Evolutionary conservation across 768 basidiomycete genomes (phyloP).

Genomic region (Leucosporidium yakuticum): DNA sequence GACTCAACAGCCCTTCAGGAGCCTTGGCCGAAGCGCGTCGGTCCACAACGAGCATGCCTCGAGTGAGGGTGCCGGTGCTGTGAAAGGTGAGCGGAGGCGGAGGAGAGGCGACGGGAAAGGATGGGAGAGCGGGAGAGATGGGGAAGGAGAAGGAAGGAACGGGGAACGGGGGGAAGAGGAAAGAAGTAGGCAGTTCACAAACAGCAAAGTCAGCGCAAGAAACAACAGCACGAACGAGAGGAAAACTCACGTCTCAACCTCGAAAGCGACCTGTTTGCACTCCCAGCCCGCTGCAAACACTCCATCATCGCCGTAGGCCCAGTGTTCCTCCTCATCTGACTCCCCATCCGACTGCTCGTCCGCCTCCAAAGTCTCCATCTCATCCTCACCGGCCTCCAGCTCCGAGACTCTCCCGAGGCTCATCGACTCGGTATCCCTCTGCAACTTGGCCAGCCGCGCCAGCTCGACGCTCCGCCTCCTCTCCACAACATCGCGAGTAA

Average conservation of each 20-base stretch:
- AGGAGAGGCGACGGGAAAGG: no score
- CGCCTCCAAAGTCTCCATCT: background rate
- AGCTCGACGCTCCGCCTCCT: background rate
- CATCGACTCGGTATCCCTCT: no score
- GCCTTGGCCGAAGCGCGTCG: constrained; percentile 8
- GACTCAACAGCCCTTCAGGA: background rate
- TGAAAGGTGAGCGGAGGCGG: background rate
- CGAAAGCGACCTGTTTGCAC: constrained; percentile 33
- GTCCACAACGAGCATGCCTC: constrained; percentile 31
- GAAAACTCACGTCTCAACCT: constrained; percentile 28
- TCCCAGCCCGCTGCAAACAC: constrained; percentile 37
- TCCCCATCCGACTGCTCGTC: background rate
- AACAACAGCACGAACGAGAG: accelerated
- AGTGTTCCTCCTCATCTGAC: background rate
- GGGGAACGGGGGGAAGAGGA: no score
- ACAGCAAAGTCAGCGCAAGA: background rate
- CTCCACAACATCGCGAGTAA: background rate
- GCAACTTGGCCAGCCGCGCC: no score
- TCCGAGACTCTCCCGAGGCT: background rate
- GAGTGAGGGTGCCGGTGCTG: constrained; percentile 24
- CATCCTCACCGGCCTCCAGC: background rate
- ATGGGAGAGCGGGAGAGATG: no score
- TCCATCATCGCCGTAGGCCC: constrained; percentile 12
- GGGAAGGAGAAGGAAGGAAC: no score
- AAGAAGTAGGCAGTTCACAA: no score